Evolutionary conservation across 2,329 filamentous ascomycete genomes (phyloP), one percentile per base, ranked within the genome.

Genomic region (Teratosphaeria gauchensis): DNA sequence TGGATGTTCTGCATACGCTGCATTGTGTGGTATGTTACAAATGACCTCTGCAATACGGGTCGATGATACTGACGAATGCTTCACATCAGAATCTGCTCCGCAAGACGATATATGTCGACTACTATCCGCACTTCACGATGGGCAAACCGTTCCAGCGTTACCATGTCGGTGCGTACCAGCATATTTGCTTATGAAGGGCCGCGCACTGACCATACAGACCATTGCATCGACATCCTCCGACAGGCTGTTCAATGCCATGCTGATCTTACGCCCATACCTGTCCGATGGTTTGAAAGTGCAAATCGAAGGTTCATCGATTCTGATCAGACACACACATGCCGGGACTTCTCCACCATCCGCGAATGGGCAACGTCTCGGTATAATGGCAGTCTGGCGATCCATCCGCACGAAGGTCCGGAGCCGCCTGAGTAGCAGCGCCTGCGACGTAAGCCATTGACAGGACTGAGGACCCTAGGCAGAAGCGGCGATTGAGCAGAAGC

Each of bases 171-270:
- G 21, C 12, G 52, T 53, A n/a, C 3, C 21, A 14, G 1, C 21
- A 12, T 1, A 28, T 28, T 4, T 4, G 2, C 16, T 48, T n/a
- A 1, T 21, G 2, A n/a, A 48, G 9, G n/a, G 16, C 42, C n/a
- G 2, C 19, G 4, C 1, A 19, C 42, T 48, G 42, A 48, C 16
- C 5, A 9, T 32, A 1, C 32, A 31, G 52, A 53, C 24, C 65
- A 67, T 55, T 67, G 65, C 35, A 53, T 67, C n/a, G 63, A 67
- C 31, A 59, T 61, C 51, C 51, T 67, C 1, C 57, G 65, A 9
- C 64, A 67, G 55, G 55, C 59, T 8, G 55, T 63, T 1, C 60
- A 62, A 56, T 67, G 65, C 56, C 56, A 63, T 33, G 58, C 48
- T n/a, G 65, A 66, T 38, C 56, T 66, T 12, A 64, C 64, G 7